Base-by-base conservation (phyloP, 495 filamentous ascomycete species). In the Penicillium argentinense region DNA sequence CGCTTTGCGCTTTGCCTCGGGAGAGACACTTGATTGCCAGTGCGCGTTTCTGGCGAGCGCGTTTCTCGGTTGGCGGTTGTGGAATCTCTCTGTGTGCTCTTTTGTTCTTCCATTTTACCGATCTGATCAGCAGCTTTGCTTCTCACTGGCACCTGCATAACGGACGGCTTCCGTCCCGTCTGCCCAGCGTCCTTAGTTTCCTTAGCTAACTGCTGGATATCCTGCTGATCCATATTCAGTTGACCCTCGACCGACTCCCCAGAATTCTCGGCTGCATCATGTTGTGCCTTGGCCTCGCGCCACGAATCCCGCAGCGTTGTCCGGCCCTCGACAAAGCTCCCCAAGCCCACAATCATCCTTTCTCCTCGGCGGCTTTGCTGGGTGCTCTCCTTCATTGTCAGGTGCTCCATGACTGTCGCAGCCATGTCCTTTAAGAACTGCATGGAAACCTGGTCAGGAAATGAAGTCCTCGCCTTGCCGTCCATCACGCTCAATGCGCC, bases 401-500 rank as follows among this genome's bases (percentile, higher is more conserved):
- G 25, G 28, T 69, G 44, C 6, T 53, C 45, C 63, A 67, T 67
- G 2, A 63, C 39, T 0, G 61, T 62, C 2, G 42, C 45, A 21
- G 66, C 59, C 48, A 65, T 57, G 5, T 68, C 64, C 29, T 63
- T 60, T 52, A 74, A 36, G 27, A 69, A 69, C 21, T 40, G 42
- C 4, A 64, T 12, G 13, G 56, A 44, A 19, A 42, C 14, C 2
- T 41, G 29, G 14, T 54, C 44, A 2, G 60, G 37, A 7, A 64
- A 49, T 0, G 53, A 45, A 4, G 40, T 22, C 8, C 62, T 45
- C 5, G 75, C 68, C 21, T 67, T 48, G 23, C 67, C 62, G 54
- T 86, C 82, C 7, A 82, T 59, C 6, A 86, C 70, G 28, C 75
- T 78, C 42, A 81, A 73, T 1, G 76, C 76, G n/a, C 84, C 84